Conservation (phyloP, 1,284 basidiomycete species). For the Puccinia hordei region DNA sequence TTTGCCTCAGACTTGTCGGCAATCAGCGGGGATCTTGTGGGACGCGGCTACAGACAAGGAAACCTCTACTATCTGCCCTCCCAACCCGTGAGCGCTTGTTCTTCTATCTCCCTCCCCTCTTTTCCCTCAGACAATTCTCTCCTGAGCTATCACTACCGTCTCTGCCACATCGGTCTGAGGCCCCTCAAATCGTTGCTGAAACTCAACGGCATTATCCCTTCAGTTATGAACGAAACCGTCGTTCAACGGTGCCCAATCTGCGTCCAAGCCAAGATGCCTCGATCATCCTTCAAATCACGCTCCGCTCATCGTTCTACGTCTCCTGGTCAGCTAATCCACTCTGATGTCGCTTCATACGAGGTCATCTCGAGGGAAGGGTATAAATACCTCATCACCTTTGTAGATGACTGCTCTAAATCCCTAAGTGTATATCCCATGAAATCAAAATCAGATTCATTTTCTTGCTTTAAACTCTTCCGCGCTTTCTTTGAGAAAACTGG, state of each 20-base stretch:
- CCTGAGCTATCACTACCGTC: neutral
- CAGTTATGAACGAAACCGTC: neutral
- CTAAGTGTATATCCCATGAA: neutral
- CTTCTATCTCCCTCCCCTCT: too few species aligned
- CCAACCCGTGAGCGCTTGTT: too few species aligned
- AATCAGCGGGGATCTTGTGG: too few species aligned
- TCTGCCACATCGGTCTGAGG: neutral
- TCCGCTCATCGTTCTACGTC: neutral
- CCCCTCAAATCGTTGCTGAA: neutral
- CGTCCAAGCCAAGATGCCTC: slow-evolving; percentile 5
- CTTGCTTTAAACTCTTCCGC: slow-evolving; percentile 58
- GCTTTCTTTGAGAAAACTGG: slow-evolving; percentile 55
- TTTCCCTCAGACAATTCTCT: too few species aligned
- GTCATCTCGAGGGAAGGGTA: neutral
- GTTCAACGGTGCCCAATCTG: neutral
- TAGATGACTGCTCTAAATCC: neutral
- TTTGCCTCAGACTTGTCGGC: too few species aligned
- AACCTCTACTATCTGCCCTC: too few species aligned
- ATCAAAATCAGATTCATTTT: too few species aligned
- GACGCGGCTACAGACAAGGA: too few species aligned
- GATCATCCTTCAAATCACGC: neutral
- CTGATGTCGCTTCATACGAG: neutral
- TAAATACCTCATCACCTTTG: neutral
- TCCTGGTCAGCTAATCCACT: slow-evolving; percentile 1
- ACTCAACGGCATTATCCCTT: neutral